Percentiles rank a stretch among this genome's conserved stretches.
phyloP scores from a whole-genome alignment of 805 yeast species.

The Tetrapisispora phaffii region DNA sequence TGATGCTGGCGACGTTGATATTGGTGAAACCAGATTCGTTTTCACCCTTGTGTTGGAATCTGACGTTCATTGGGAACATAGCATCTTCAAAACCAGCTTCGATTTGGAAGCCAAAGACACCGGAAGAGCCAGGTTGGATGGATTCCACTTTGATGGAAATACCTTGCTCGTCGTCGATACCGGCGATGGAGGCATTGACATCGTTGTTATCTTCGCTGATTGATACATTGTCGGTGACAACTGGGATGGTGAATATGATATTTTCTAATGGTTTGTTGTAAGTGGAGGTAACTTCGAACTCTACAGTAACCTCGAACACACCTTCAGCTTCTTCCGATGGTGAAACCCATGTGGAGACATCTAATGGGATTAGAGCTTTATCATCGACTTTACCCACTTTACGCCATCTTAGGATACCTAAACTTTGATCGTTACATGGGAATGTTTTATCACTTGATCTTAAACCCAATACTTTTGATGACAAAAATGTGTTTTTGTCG shows the following conservation, averaged over 20 bases:
- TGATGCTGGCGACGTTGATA: constrained; percentile 53
- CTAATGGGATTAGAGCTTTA: constrained; percentile 48
- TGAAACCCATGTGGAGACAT: constrained; percentile 77
- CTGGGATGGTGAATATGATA: constrained; percentile 51
- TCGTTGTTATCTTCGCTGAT: constrained; percentile 42
- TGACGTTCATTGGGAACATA: constrained; percentile 78
- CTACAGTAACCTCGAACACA: constrained; percentile 68
- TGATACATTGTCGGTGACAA: constrained; percentile 45
- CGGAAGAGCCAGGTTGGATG: constrained; percentile 45
- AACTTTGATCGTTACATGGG: constrained; percentile 83
- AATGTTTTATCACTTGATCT: constrained; percentile 72
- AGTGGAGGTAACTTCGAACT: constrained; percentile 60
- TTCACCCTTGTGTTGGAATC: constrained; percentile 42
- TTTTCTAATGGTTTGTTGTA: constrained; percentile 40
- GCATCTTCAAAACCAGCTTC: constrained; percentile 71
- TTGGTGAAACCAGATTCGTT: constrained; percentile 43
- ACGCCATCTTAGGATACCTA: constrained; percentile 92
- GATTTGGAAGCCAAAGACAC: constrained; percentile 70
- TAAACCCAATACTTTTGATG: constrained; percentile 51
- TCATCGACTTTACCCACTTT: constrained; percentile 55
- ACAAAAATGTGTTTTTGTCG: constrained; percentile 61
- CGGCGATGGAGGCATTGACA: constrained; percentile 44
- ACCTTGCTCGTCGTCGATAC: constrained; percentile 54
- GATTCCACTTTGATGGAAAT: constrained; percentile 52
- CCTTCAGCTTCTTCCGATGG: constrained; percentile 45